Evolutionary conservation across 2,329 filamentous ascomycete genomes (phyloP).

Genomic region (Tolypocladium amazonense): DNA sequence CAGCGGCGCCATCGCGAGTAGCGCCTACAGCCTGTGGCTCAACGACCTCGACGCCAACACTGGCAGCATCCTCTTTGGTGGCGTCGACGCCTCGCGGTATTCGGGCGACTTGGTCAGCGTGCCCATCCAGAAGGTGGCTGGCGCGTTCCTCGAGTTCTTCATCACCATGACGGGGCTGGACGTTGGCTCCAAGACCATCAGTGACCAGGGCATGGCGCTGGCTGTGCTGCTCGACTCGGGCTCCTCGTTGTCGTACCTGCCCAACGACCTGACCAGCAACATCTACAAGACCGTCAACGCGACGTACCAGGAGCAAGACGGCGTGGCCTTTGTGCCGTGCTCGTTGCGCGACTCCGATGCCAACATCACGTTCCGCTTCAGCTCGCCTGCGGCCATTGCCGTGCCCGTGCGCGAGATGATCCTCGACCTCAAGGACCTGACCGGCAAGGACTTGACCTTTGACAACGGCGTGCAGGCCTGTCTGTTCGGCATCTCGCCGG

Average conservation of each 20-base stretch:
- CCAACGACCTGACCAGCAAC: conserved; percentile 37
- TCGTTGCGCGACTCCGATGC: conserved; percentile 29
- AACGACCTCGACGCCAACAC: conserved; percentile 57
- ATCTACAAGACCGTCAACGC: conserved; percentile 52
- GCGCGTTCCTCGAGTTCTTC: conserved; percentile 50
- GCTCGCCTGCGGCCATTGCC: conserved; percentile 34
- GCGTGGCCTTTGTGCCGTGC: conserved; percentile 53
- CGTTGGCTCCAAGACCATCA: conserved; percentile 31
- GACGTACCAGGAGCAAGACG: conserved; percentile 39
- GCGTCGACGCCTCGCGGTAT: conserved; percentile 59
- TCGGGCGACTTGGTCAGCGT: conserved; percentile 52
- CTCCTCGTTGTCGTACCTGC: conserved; percentile 57
- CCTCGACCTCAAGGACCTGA: conserved; percentile 36
- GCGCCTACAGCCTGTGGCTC: conserved; percentile 65
- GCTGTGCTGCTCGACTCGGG: conserved; percentile 64
- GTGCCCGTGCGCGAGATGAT: conserved; percentile 51
- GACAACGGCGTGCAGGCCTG: conserved; percentile 45
- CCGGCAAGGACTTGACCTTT: conserved; percentile 39
- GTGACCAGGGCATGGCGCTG: conserved; percentile 35
- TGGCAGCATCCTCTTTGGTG: conserved; percentile 65
- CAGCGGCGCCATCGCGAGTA: conserved; percentile 50
- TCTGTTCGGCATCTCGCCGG: conserved; percentile 56
- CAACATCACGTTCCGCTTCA: conserved; percentile 42
- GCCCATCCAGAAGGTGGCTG: conserved; percentile 48
- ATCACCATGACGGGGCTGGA: conserved; percentile 55